Base-by-base conservation (phyloP, 768 basidiomycete genomes). In the Obba rivulosa region DNA sequence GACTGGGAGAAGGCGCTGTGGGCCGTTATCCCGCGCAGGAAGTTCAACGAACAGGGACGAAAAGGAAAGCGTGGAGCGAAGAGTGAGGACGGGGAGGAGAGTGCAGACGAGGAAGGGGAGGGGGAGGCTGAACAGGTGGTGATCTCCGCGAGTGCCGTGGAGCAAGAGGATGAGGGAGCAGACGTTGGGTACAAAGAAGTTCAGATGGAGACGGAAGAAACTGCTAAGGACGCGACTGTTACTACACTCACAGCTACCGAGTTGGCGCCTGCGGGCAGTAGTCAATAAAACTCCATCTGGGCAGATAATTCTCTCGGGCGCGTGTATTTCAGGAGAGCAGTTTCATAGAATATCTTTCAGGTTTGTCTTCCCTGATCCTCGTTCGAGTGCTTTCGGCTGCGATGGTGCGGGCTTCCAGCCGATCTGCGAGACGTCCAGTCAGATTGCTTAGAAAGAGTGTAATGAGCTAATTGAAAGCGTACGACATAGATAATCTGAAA, bases 401-500 rank as follows among this genome's bases (percentile, higher is more conserved):
- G 63, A 75, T 1, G 79, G 72, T 0, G 79, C 72, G 13, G 87
- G 87, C 57, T 86, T 91, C 88, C 88, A 91, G 23, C 89, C 88
- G 60, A 91, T 89, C 87, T 88, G 53, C 14, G 13, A 22, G 17
- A 22, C 43, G n/a, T 23, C 28, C 39, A 8, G 14, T 8, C 5
- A 18, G 11, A 10, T 3, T 18, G 11, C 40, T 23, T n/a, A 41
- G 20, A 5, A 9, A 37, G 36, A 40, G 16, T 23, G 34, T 37
- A 37, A 22, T 25, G 17, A 47, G 20, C 35, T 43, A 10, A 20
- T 2, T 20, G 9, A 10, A 24, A 4, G 17, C 76, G 53, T 54
- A 91, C 95, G 78, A 97, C 85, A 65, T 89, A 96, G 48, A 98
- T 92, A 41, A 97, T 74, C 62, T 97, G 92, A 67, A 97, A 99